Evolutionary conservation across 129 eudicot species (phyloP).

Genomic region (Ambrosia trifida): DNA sequence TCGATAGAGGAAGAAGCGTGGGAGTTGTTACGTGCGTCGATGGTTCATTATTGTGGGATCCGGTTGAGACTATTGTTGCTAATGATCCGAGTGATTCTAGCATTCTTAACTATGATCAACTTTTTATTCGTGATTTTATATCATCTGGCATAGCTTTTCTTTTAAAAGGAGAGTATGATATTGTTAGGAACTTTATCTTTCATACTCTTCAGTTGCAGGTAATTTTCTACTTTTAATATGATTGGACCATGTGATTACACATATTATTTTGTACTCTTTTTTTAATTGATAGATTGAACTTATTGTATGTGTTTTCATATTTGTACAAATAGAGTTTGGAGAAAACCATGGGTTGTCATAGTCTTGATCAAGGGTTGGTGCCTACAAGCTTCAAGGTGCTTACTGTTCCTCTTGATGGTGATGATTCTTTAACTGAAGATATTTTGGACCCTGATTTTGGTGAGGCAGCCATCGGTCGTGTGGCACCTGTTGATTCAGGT

Average conservation of each 20-base stretch:
- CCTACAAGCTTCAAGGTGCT: constrained; percentile 97
- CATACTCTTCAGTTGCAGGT: constrained; percentile 98
- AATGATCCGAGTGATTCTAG: constrained; percentile 77
- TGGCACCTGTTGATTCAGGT: constrained; percentile 99
- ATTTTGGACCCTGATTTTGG: constrained; percentile 93
- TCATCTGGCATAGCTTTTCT: too few relatives aligned
- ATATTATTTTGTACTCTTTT: too few relatives aligned
- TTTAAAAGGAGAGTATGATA: too few relatives aligned
- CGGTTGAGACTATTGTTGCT: constrained; percentile 94
- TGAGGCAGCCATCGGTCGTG: constrained; percentile 98
- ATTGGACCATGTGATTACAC: too few relatives aligned
- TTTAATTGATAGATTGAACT: too few relatives aligned
- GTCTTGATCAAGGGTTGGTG: too few relatives aligned
- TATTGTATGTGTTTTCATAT: too few relatives aligned
- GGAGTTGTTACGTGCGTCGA: constrained; percentile 73
- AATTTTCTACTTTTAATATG: constrained; percentile 4
- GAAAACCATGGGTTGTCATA: too few relatives aligned
- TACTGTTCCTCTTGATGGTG: constrained; percentile 83
- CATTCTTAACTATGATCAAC: constrained; percentile 87
- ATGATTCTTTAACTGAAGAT: constrained; percentile 90
- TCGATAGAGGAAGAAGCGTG: constrained; percentile 91
- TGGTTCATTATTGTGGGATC: constrained; percentile 84
- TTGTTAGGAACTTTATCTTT: constrained; percentile 84
- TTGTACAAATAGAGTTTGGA: too few relatives aligned
- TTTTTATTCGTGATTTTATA: constrained; percentile 97